phyloP scores from a whole-genome alignment of 2,329 filamentous ascomycete genomes.

The Sordariomycetes sp. region DNA sequence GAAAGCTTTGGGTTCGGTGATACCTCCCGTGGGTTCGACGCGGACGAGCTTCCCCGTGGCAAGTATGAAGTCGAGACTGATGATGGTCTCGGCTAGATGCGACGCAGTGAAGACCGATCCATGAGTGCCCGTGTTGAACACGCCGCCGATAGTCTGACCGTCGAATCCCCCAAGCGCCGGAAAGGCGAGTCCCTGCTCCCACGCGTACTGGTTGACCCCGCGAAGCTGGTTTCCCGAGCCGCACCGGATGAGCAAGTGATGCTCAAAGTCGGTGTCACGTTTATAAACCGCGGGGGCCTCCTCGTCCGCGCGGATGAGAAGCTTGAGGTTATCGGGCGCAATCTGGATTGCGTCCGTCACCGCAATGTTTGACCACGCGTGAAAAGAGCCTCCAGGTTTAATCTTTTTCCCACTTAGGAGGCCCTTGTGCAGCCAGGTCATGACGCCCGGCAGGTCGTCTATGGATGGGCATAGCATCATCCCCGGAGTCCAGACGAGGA shows the following conservation, averaged over 20 bases:
- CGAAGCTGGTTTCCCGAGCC: slow-evolving; percentile 4
- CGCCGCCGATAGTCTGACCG: slow-evolving; percentile 5
- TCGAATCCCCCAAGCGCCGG: slow-evolving; percentile 5
- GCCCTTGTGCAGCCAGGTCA: slow-evolving; percentile 2
- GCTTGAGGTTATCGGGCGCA: slow-evolving; percentile 1
- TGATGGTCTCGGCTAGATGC: slow-evolving; percentile 3
- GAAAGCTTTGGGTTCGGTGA: slow-evolving; percentile 3
- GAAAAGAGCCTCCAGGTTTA: slow-evolving; percentile 2
- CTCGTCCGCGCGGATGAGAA: background rate
- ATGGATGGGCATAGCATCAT: slow-evolving; percentile 2
- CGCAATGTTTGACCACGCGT: slow-evolving; percentile 3
- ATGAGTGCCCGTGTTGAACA: slow-evolving; percentile 6
- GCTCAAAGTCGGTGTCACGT: background rate
- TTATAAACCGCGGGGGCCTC: slow-evolving; percentile 2
- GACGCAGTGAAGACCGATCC: slow-evolving; percentile 3
- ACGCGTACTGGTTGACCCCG: slow-evolving; percentile 2
- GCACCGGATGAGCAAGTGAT: background rate
- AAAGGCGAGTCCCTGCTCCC: slow-evolving; percentile 3
- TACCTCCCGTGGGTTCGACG: slow-evolving; percentile 1
- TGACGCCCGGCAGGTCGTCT: slow-evolving; percentile 1
- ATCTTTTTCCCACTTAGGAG: slow-evolving; percentile 1
- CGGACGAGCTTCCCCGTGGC: slow-evolving; percentile 1
- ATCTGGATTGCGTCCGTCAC: slow-evolving; percentile 2
- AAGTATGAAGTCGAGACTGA: slow-evolving; percentile 2
- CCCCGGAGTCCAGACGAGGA: slow-evolving; percentile 3